Base-by-base conservation (phyloP, 176 grass and related monocot genomes). In the Aegilops sharonensis region DNA sequence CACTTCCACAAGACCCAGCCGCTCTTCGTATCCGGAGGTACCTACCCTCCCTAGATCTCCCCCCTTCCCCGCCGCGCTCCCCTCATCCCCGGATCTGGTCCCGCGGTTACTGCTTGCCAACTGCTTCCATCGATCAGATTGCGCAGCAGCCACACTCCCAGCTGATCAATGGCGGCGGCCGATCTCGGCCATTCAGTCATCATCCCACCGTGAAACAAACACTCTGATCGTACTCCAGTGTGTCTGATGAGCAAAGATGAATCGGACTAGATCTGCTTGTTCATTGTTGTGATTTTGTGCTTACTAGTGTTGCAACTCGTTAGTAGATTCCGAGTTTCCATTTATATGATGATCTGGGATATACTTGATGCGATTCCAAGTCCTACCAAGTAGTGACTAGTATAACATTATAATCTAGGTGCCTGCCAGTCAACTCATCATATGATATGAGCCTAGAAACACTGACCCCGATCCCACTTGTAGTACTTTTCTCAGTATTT, bases 21-120 rank as follows among this genome's bases (percentile, higher is more conserved):
- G 12, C 92, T 97, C 72, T 94, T 97, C 90, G 94, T 97, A 17
- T 97, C 94, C n/a, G 94, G 94, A 97, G 92, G 94, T 97, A 84
- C 70, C 20, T 13, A 1, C 21, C 61, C 11, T 13, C 10, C 20
- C 47, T 57, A 57, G 77, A 62, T 78, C 77, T 17, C 18, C 0
- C 54, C 25, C 25, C 17, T 20, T 1, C 17, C 52, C 52, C 47
- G 13, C 47, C 47, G 4, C 12, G 5, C 48, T 6, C 14, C 48
- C 54, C 54, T 20, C 0, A 8, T 8, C 54, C 50, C 50, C 2
- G 50, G 50, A 54, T 54, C 50, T 54, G 76, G 54, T 52, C n/a
- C n/a, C n/a, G n/a, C n/a, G n/a, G n/a, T n/a, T n/a, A n/a, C n/a
- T n/a, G n/a, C 30, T 5, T 0, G 4, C 43, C 43, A 0, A 50